Evolutionary conservation across 306 rosid species (phyloP).

Genomic region (Glycine tomentella): DNA sequence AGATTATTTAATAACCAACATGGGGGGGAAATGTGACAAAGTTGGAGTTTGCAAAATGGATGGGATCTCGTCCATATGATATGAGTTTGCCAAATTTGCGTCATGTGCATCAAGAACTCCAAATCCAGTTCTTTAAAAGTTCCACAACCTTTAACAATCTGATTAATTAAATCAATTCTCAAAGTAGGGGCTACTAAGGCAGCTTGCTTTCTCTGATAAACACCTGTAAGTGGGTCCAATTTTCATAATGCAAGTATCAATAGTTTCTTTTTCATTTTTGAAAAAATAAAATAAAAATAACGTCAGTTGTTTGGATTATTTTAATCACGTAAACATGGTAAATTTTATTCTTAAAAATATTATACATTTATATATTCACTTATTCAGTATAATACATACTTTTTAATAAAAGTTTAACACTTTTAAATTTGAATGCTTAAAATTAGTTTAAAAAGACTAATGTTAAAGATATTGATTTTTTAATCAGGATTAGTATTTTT

Average conservation of each 20-base stretch:
- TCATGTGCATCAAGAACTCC: constrained; percentile 65
- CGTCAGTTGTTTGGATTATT: background rate
- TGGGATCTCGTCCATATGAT: constrained; percentile 65
- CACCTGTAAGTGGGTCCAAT: constrained; percentile 38
- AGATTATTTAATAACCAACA: background rate
- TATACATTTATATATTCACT: too few relatives aligned
- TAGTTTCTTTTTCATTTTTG: too few relatives aligned
- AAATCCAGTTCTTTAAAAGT: constrained; percentile 36
- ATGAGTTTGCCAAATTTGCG: constrained; percentile 57
- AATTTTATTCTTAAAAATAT: background rate
- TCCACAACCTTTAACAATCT: background rate
- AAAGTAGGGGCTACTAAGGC: background rate
- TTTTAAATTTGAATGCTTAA: background rate
- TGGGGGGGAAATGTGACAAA: constrained; percentile 27
- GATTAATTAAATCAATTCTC: constrained; percentile 30
- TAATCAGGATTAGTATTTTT: background rate
- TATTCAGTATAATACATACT: background rate
- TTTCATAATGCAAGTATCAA: background rate
- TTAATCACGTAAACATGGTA: background rate
- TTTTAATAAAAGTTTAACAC: background rate
- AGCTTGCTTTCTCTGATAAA: constrained; percentile 26
- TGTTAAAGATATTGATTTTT: background rate
- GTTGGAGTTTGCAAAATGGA: constrained; percentile 51
- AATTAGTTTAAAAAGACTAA: background rate
- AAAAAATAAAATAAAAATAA: background rate